Percentiles rank a stretch among this genome's conserved stretches.
Evolutionary conservation across 805 yeast genomes (phyloP).

Genomic region (Kazachstania psychrophila): DNA sequence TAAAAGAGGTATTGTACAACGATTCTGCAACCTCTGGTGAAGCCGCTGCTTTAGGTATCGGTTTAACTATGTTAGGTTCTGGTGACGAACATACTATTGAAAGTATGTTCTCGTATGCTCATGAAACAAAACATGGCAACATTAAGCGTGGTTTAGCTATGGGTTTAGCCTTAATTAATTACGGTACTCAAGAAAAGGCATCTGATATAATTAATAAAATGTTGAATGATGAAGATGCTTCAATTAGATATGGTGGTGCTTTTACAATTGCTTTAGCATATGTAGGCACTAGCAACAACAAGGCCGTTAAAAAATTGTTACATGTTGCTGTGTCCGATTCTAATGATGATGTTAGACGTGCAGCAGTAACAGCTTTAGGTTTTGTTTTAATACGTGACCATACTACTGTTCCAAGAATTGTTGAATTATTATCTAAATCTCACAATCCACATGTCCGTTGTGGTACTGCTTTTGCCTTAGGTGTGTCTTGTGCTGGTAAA

Average conservation of each 20-base stretch:
- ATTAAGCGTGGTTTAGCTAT: slow-evolving; percentile 88
- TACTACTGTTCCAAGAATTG: slow-evolving; percentile 90
- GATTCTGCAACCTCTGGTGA: slow-evolving; percentile 94
- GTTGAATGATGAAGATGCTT: slow-evolving; percentile 66
- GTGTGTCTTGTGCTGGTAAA: slow-evolving; percentile 94
- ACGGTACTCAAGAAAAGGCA: slow-evolving; percentile 77
- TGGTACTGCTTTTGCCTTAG: slow-evolving; percentile 95
- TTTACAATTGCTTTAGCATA: slow-evolving; percentile 91
- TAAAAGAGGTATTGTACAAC: slow-evolving; percentile 73
- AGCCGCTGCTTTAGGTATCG: slow-evolving; percentile 95
- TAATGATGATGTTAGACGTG: slow-evolving; percentile 92
- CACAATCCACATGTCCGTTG: slow-evolving; percentile 98
- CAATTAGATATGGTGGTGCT: slow-evolving; percentile 92
- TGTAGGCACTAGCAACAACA: slow-evolving; percentile 89
- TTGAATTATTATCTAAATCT: slow-evolving; percentile 82
- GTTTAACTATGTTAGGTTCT: slow-evolving; percentile 88
- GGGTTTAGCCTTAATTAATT: slow-evolving; percentile 78
- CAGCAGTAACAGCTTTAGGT: slow-evolving; percentile 86
- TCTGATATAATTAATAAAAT: slow-evolving; percentile 57
- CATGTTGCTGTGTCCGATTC: slow-evolving; percentile 96
- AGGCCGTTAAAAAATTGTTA: slow-evolving; percentile 74
- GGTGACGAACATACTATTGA: slow-evolving; percentile 57
- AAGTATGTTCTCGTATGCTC: slow-evolving; percentile 85
- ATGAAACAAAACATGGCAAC: slow-evolving; percentile 92
- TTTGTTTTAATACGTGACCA: slow-evolving; percentile 85